Percentiles rank a stretch among this genome's conserved stretches.
Evolutionary conservation across 805 yeast genomes (phyloP).

Genomic region (Kluyveromyces aestuarii): DNA sequence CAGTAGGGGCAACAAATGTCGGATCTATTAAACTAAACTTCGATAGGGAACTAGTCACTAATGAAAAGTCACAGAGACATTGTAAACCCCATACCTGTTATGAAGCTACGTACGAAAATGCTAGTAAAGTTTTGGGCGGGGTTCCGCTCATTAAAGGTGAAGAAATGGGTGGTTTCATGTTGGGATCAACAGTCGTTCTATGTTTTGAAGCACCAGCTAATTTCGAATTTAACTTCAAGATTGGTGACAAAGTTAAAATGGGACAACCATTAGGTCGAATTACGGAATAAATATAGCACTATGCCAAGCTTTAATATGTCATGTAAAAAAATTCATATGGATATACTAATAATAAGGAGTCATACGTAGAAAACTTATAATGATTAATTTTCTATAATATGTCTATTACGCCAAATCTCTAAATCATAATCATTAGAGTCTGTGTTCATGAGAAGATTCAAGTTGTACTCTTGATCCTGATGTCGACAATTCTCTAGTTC

Average conservation of each 20-base stretch:
- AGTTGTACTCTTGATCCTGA: constrained; percentile 1
- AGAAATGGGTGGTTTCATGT: constrained; percentile 94
- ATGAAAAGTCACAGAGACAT: constrained; percentile 41
- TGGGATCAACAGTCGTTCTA: constrained; percentile 94
- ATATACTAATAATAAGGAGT: background rate
- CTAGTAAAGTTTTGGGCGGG: constrained; percentile 71
- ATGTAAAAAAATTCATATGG: background rate
- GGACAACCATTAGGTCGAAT: constrained; percentile 67
- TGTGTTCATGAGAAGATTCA: background rate
- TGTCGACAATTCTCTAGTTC: background rate
- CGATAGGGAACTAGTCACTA: constrained; percentile 83
- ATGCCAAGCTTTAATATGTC: background rate
- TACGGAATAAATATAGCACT: constrained; percentile 1
- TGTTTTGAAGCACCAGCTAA: constrained; percentile 90
- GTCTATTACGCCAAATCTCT: constrained; percentile 1
- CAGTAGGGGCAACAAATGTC: constrained; percentile 98
- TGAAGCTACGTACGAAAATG: constrained; percentile 85
- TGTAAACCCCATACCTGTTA: constrained; percentile 73
- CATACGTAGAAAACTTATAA: background rate
- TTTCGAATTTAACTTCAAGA: constrained; percentile 59
- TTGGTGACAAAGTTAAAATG: constrained; percentile 74
- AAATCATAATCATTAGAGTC: constrained; percentile 1
- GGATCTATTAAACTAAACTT: constrained; percentile 90
- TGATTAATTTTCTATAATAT: background rate
- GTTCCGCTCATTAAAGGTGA: constrained; percentile 84